Evolutionary conservation across 257 asterid species (phyloP).

Genomic region (Catharanthus roseus): DNA sequence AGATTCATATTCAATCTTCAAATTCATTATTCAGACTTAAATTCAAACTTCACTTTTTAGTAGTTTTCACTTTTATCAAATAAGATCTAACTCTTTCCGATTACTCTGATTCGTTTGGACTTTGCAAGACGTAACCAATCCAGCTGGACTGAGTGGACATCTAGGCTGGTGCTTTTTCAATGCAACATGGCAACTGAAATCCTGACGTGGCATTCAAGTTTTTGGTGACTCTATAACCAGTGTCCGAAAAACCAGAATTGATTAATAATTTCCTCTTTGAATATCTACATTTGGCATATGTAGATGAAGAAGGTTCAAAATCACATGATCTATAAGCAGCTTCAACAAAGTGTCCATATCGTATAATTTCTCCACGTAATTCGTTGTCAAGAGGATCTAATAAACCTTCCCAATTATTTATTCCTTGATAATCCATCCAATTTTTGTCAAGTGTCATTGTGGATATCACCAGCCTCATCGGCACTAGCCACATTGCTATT

Average conservation of each 20-base stretch:
- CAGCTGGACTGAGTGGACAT: slow-evolving; percentile 56
- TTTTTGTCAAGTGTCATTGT: slow-evolving; percentile 20
- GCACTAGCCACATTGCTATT: slow-evolving; percentile 1
- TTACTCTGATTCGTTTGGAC: too few relatives aligned
- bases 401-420: slow-evolving; percentile 65
- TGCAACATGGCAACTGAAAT: slow-evolving; percentile 57
- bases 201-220: slow-evolving; percentile 62
- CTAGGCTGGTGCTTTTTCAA: slow-evolving; percentile 48
- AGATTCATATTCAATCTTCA: too few relatives aligned
- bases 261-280: slow-evolving; percentile 38
- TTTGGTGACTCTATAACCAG: slow-evolving; percentile 64
- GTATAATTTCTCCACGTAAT: slow-evolving; percentile 57
- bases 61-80: too few relatives aligned
- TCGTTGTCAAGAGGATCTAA: slow-evolving; percentile 77
- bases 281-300: slow-evolving; percentile 44
- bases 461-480: slow-evolving; percentile 1
- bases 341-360: slow-evolving; percentile 72
- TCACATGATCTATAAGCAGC: slow-evolving; percentile 62
- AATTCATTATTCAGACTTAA: too few relatives aligned
- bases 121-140: slow-evolving; percentile 84
- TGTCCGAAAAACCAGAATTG: slow-evolving; percentile 29
- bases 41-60: too few relatives aligned
- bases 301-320: slow-evolving; percentile 54
- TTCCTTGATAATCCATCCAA: slow-evolving; percentile 83
- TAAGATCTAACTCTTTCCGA: too few relatives aligned